Evolutionary conservation across 2,329 filamentous ascomycete genomes (phyloP).

Genomic region (Cordyceps farinosa): DNA sequence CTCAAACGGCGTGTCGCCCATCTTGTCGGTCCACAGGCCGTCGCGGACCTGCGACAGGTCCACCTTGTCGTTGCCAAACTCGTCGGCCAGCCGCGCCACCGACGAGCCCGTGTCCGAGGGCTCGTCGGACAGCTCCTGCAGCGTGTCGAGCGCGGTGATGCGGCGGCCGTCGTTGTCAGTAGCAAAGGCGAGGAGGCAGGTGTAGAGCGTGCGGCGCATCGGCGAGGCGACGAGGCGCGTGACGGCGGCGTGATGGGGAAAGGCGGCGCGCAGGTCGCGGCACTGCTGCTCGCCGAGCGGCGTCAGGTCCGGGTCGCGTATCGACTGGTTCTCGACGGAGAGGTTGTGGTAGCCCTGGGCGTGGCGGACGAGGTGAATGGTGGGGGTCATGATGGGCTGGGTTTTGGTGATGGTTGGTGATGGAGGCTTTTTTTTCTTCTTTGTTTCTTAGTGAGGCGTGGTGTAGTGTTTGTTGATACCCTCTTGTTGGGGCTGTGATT

Average conservation of each 20-base stretch:
- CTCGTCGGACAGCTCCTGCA: slow-evolving; percentile 73
- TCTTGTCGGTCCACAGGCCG: slow-evolving; percentile 69
- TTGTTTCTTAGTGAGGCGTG: too few relatives aligned
- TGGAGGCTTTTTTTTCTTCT: too few relatives aligned
- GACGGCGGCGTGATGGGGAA: slow-evolving; percentile 61
- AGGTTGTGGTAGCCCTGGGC: slow-evolving; percentile 83
- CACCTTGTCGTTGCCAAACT: slow-evolving; percentile 57
- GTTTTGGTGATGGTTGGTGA: too few relatives aligned
- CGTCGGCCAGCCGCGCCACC: slow-evolving; percentile 49
- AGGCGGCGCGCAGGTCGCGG: slow-evolving; percentile 54
- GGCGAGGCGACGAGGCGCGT: slow-evolving; percentile 75
- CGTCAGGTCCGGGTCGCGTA: slow-evolving; percentile 78
- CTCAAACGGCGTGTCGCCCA: slow-evolving; percentile 39
- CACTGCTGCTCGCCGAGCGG: slow-evolving; percentile 74
- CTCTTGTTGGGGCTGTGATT: too few relatives aligned
- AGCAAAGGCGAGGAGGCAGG: slow-evolving; percentile 66
- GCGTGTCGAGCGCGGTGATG: slow-evolving; percentile 66
- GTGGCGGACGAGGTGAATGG: slow-evolving; percentile 67
- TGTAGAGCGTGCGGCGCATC: slow-evolving; percentile 76
- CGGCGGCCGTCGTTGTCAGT: slow-evolving; percentile 34
- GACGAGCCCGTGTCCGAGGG: slow-evolving; percentile 74
- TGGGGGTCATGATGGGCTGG: slow-evolving; percentile 43
- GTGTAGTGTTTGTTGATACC: too few relatives aligned
- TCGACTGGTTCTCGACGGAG: slow-evolving; percentile 60
- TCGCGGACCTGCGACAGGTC: slow-evolving; percentile 60